phyloP scores from a whole-genome alignment of 495 filamentous ascomycete species.

The Parathielavia appendiculata region DNA sequence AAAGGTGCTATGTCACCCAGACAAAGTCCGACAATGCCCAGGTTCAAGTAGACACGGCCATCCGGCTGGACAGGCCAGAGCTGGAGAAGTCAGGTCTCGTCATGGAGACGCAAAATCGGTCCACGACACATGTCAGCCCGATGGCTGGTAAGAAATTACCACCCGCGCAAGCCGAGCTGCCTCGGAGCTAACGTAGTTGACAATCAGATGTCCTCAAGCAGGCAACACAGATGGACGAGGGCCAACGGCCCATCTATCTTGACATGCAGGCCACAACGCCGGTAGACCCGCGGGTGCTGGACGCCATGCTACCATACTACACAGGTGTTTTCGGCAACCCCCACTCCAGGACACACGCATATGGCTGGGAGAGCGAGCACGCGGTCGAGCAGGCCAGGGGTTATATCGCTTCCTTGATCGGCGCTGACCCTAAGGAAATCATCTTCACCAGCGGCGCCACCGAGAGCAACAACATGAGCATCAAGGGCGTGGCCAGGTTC shows the following conservation, averaged over 20 bases:
- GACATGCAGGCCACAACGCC: constrained; percentile 99
- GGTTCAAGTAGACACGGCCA: constrained; percentile 74
- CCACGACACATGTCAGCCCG: constrained; percentile 62
- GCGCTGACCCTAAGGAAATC: constrained; percentile 94
- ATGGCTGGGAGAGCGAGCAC: constrained; percentile 97
- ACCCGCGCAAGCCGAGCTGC: background rate
- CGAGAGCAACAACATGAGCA: constrained; percentile 99
- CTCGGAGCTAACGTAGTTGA: constrained; percentile 11
- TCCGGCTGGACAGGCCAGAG: constrained; percentile 75
- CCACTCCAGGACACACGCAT: constrained; percentile 94
- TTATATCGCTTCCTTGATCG: constrained; percentile 80
- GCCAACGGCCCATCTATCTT: constrained; percentile 89
- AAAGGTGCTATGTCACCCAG: constrained; percentile 76
- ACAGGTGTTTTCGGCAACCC: constrained; percentile 95
- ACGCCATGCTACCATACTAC: constrained; percentile 93
- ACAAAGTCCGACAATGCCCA: constrained; percentile 74
- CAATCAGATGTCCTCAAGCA: constrained; percentile 73
- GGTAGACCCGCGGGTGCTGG: constrained; percentile 85
- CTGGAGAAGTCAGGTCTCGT: constrained; percentile 68
- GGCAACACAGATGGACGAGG: constrained; percentile 89
- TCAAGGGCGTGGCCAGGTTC: constrained; percentile 95
- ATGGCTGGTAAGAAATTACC: constrained; percentile 53
- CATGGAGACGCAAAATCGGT: constrained; percentile 52
- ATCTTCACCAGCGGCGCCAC: constrained; percentile 98
- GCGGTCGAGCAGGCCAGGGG: constrained; percentile 80